Percentiles rank a stretch among this genome's conserved stretches.
These are phyloP conservation scores for Eimeria sp. DNA, from an alignment of 169 alveolate genomes.

Conservation along the genomic window DNA sequence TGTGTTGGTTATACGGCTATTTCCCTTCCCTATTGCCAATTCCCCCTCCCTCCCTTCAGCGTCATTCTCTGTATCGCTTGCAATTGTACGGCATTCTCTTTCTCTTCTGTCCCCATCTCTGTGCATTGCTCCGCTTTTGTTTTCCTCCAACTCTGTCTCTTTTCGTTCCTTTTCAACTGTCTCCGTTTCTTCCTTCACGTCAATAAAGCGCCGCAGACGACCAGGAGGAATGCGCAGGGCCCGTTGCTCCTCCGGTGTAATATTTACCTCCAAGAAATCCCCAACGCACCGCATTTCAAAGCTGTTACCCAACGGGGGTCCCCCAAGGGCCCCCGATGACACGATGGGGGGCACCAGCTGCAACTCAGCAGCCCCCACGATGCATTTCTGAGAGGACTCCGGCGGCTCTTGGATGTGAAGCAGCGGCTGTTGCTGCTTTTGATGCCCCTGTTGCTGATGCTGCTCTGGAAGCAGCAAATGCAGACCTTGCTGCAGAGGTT, in stretches of 20 bases:
- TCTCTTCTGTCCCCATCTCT: neutral
- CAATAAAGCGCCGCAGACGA: constrained; percentile 2
- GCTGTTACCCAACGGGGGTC: neutral
- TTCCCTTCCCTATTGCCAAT: neutral
- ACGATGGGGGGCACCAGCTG: constrained; percentile 35
- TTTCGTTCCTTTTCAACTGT: neutral
- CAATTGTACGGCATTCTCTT: neutral
- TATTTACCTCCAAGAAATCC: neutral
- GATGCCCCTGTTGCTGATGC: neutral
- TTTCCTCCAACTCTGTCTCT: neutral
- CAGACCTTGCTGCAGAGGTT: neutral
- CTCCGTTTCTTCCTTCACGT: neutral
- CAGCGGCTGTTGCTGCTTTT: neutral
- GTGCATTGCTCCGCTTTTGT: neutral
- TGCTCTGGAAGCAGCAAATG: neutral
- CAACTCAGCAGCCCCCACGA: neutral
- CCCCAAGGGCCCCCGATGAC: neutral
- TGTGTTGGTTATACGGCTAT: neutral
- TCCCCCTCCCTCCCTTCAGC: neutral
- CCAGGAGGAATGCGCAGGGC: neutral
- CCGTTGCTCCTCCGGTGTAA: constrained; percentile 27
- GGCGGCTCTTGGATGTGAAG: neutral
- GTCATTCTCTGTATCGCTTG: neutral
- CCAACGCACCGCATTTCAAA: neutral
- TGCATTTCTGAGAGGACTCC: neutral